Evolutionary conservation across 73 alveolate genomes (phyloP), one percentile per base, ranked within the genome.

Genomic region (Stentor roeselii): DNA sequence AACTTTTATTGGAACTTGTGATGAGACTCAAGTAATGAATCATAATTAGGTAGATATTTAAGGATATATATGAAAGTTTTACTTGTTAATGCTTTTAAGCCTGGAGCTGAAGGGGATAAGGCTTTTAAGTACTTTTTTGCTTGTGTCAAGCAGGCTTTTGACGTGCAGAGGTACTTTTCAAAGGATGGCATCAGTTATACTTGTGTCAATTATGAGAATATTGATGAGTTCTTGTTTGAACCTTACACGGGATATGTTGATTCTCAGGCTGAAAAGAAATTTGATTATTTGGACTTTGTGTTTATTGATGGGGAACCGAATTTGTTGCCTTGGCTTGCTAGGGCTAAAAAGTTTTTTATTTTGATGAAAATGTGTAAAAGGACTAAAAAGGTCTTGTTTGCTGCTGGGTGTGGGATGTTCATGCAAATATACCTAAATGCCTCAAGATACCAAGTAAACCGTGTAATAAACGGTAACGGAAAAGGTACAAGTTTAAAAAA

Each of bases 351-450:
- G 92, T 86, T 94, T 77, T 87, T 84, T 39, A 78, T 76, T 30
- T 86, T 95, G 50, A 82, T 95, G 41, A 92, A 86, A 86, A 92
- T 93, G 97, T 95, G 99, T 84, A 93, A 95, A 85, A 86, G 88
- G 42, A 78, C 98, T 41, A 87, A 95, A 82, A 95, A 95, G 82
- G 86, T 89, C n/a, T 59, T 93, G 42, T 92, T 90, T 82, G 95
- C 97, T 3, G 87, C 95, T 36, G 98, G 98, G 11, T 90, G 87
- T 2, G 99, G 97, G 35, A 89, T 95, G 92, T 88, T 82, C 77
- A 82, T 90, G 67, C 88, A 93, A 60, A 94, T 92, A 15, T 93
- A 89, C 82, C 93, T 86, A 82, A 90, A 96, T 67, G 95, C 99
- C 6, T 92, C 95, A 32, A 85, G 87, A 59, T 86, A 75, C 77